Base-by-base conservation (phyloP, 805 yeast genomes). In the Helenozyma rhizophorensis region DNA sequence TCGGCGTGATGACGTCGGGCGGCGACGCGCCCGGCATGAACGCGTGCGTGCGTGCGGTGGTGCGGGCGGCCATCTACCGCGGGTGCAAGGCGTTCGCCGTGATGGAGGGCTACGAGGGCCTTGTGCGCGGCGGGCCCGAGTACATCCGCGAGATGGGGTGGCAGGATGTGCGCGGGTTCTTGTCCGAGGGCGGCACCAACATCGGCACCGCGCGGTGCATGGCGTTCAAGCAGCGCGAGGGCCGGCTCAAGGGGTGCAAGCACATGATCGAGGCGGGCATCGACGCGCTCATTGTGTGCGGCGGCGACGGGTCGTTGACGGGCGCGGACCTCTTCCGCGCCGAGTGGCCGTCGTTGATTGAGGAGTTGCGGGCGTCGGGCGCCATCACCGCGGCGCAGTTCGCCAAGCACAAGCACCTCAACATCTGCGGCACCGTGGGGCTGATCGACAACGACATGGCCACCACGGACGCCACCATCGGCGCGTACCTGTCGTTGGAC, bases 371-470 rank as follows among this genome's bases (percentile, higher is more conserved):
- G 9, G 58, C 53, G 1, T 61, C 55, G 1, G 68, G 70, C 1
- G 56, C 59, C 41, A 65, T 82, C 32, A 56, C 83, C 4, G 27
- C 45, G 12, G 66, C 65, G 26, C 70, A 78, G 50, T 66, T 53
- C 32, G 63, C 59, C 2, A 68, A 65, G 14, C 70, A 77, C 56
- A 60, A 66, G 47, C 74, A 75, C 47, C 70, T 83, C 50, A 80
- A 76, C 43, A 80, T 83, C 42, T 79, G 79, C 47, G 90, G 90
- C 39, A 68, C 78, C 14, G 89, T 83, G 31, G 90, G 90, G 9
- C 80, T 88, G n/a, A 83, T 83, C 45, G 90, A 83, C 55, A 83
- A 83, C 51, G 90, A 83, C 56, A 82, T 83, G 89, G 70, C 86
- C n/a, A 64, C 76, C n/a, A 83, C 89, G 2, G 89, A 83, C 54